phyloP scores from a whole-genome alignment of 371 early-diverging fungal species.

The Circinella minor region DNA sequence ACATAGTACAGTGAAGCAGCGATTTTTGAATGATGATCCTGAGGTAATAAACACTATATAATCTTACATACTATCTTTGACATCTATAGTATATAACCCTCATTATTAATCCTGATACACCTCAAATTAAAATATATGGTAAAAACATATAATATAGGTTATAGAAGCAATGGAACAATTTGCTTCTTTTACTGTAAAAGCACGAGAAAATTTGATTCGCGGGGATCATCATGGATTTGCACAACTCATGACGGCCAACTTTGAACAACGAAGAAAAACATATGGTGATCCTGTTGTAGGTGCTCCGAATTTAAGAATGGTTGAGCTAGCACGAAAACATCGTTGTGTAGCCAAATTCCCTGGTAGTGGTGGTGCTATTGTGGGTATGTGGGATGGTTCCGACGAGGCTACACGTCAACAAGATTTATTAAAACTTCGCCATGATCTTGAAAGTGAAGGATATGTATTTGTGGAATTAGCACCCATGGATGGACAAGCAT shows the following conservation, averaged over 20 bases:
- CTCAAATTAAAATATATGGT: too few relatives aligned
- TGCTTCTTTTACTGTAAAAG: constrained; percentile 53
- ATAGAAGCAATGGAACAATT: constrained; percentile 63
- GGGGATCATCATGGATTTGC: constrained; percentile 40
- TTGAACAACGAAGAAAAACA: constrained; percentile 48
- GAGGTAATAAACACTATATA: constrained; percentile 35
- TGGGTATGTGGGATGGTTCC: constrained; percentile 49
- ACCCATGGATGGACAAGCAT: constrained; percentile 9
- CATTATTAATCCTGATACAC: too few relatives aligned
- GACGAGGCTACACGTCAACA: constrained; percentile 17
- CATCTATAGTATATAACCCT: too few relatives aligned
- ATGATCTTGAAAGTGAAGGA: constrained; percentile 50
- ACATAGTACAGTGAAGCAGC: constrained; percentile 62
- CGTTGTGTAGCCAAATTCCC: constrained; percentile 57
- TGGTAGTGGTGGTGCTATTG: constrained; percentile 61
- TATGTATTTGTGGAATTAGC: constrained; percentile 46
- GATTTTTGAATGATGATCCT: constrained; percentile 60
- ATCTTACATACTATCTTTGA: too few relatives aligned
- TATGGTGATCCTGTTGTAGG: constrained; percentile 57
- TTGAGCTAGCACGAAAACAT: constrained; percentile 47
- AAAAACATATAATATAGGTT: constrained; percentile 40
- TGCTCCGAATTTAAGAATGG: constrained; percentile 51
- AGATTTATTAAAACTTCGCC: constrained; percentile 34
- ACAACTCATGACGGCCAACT: constrained; percentile 54
- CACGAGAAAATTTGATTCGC: constrained; percentile 28